Base-by-base conservation (phyloP, 2,329 filamentous ascomycete species). In the Colletotrichum sp. region DNA sequence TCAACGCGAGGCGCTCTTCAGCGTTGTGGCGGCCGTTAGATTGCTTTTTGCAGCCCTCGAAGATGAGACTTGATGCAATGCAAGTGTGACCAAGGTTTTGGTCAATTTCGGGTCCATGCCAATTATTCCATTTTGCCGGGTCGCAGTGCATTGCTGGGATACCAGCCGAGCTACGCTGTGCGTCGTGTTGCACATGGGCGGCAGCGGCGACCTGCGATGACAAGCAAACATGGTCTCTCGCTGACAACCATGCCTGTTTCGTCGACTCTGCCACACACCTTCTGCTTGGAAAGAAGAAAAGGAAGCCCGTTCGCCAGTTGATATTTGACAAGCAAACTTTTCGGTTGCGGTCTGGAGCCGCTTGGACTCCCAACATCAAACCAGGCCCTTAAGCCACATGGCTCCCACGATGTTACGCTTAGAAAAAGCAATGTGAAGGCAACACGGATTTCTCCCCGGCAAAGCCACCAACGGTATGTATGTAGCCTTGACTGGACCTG, bases 41-140 rank as follows among this genome's bases (percentile, higher is more conserved):
- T 64, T 76, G 30, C 69, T 49, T 49, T 57, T 39, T 39, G 12
- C 22, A 29, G 30, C 15, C 15, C 29, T 57, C n/a, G 19, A 63
- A 57, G 32, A 29, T 68, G 68, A 75, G 68, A 67, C 68, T 55
- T 63, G 68, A 61, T 13, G 67, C 62, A 62, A 61, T 71, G 62
- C 36, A 67, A 27, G 44, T 9, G 32, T n/a, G 44, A n/a, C 29
- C 68, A 57, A n/a, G 30, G 29, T 29, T 62, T 67, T 39, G 29
- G 12, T n/a, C 61, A 36, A 57, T 12, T 57, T 13, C 49, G 34
- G 57, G 30, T 62, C 57, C 39, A 39, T 30, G 36, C 39, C 13
- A 64, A 49, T 29, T 65, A 16, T 32, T n/a, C 52, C 30, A 59
- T 59, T 59, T 44, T 32, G 52, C 49, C 52, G 4, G 59, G 25